phyloP scores from a whole-genome alignment of 2,329 filamentous ascomycete species.

The Alternaria gaisen region DNA sequence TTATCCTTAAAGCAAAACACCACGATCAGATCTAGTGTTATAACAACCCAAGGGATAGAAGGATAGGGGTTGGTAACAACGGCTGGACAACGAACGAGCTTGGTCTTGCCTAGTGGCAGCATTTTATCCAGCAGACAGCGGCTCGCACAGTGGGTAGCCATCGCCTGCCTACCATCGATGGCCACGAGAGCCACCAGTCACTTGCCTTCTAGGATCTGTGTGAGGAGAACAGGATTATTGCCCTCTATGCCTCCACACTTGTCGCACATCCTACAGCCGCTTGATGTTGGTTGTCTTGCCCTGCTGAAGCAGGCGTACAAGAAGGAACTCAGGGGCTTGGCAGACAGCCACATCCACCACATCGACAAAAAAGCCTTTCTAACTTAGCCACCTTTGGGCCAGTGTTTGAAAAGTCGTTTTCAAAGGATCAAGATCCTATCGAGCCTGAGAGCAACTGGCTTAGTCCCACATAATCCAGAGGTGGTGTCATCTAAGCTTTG shows the following conservation, averaged over 20 bases:
- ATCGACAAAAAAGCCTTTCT: slow-evolving; percentile 12
- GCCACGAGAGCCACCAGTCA: slow-evolving; percentile 40
- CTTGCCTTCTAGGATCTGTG: slow-evolving; percentile 42
- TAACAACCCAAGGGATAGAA: slow-evolving; percentile 22
- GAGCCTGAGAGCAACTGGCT: slow-evolving; percentile 27
- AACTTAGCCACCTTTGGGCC: slow-evolving; percentile 27
- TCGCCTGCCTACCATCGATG: slow-evolving; percentile 25
- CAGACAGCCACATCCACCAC: slow-evolving; percentile 5
- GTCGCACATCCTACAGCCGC: neutral
- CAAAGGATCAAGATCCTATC: slow-evolving; percentile 31
- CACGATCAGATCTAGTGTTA: slow-evolving; percentile 17
- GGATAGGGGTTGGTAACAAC: slow-evolving; percentile 19
- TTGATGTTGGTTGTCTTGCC: neutral
- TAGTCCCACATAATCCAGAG: slow-evolving; percentile 27
- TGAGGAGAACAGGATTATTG: slow-evolving; percentile 9
- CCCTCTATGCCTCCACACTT: slow-evolving; percentile 1
- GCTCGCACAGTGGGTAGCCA: neutral
- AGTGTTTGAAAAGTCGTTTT: slow-evolving; percentile 30
- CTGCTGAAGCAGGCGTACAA: slow-evolving; percentile 7
- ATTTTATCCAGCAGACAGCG: neutral
- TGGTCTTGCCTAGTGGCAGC: neutral
- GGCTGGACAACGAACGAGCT: too few species aligned
- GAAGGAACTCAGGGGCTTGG: neutral
- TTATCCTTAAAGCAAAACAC: slow-evolving; percentile 18
- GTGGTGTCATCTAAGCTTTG: slow-evolving; percentile 44